Evolutionary conservation across 805 yeast species (phyloP).

Genomic region (Blastobotrys attinorum): DNA sequence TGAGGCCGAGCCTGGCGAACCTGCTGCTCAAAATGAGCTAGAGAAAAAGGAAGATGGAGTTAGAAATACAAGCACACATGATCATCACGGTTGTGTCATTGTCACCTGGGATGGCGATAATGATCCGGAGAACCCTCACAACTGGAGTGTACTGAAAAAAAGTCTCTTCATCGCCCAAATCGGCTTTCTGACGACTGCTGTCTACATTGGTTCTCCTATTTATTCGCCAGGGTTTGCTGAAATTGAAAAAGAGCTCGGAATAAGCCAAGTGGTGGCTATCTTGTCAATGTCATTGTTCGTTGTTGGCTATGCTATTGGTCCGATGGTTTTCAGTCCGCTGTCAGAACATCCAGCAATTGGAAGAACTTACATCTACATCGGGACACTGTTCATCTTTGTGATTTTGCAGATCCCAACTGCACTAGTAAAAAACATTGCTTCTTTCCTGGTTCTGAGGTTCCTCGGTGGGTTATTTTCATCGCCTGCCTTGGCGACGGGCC

Average conservation of each 20-base stretch:
- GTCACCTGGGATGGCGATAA: conserved; percentile 21
- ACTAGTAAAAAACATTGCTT: conserved; percentile 40
- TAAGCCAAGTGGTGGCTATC: conserved; percentile 37
- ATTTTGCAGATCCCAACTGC: conserved; percentile 51
- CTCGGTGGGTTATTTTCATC: conserved; percentile 72
- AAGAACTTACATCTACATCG: conserved; percentile 42
- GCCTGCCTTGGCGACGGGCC: conserved; percentile 81
- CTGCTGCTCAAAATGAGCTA: neutral
- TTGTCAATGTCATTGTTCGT: conserved; percentile 45
- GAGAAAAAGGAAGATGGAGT: neutral
- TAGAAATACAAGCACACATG: too few relatives aligned
- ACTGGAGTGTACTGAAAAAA: conserved; percentile 43
- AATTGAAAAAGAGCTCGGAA: conserved; percentile 36
- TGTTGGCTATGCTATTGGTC: conserved; percentile 50
- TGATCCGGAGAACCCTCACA: conserved; percentile 48
- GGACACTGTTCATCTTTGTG: conserved; percentile 38
- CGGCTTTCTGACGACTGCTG: conserved; percentile 37
- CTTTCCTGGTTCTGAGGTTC: conserved; percentile 46
- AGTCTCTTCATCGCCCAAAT: conserved; percentile 31
- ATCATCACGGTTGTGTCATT: neutral
- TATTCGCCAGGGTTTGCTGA: conserved; percentile 42
- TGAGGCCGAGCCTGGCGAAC: neutral
- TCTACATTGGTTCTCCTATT: conserved; percentile 47
- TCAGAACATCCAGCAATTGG: conserved; percentile 48
- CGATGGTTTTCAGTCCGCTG: conserved; percentile 45